These are phyloP conservation scores for Rosa rugosa DNA, from an alignment of 306 rosid species.

Conservation along the genomic window DNA sequence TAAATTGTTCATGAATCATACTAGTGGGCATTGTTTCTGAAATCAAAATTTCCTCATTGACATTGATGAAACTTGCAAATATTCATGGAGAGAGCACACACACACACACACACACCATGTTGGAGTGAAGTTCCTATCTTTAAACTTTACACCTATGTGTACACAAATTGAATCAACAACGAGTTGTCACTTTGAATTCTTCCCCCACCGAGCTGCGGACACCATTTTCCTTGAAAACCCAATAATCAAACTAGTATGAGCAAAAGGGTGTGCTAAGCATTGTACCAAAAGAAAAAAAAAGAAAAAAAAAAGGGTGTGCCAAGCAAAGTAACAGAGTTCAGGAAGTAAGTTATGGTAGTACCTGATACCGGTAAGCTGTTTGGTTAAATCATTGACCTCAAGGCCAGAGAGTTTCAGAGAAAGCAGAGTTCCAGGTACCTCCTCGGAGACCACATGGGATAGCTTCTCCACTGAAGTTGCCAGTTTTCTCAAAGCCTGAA, in stretches of 20 bases:
- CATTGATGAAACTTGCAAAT: neutral
- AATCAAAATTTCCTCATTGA: neutral
- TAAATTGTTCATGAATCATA: no score
- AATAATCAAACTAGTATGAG: neutral
- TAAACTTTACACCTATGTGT: neutral
- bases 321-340: conserved; percentile 13
- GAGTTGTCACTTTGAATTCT: conserved; percentile 2
- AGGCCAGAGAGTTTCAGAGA: conserved; percentile 57
- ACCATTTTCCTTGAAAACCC: no score
- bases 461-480: conserved; percentile 43
- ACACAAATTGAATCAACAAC: neutral
- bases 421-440: conserved; percentile 48
- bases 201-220: neutral
- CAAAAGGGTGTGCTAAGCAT: neutral
- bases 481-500: conserved; percentile 53
- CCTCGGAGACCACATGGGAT: conserved; percentile 43
- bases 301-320: neutral
- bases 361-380: conserved; percentile 48
- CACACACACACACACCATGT: no score
- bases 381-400: conserved; percentile 53
- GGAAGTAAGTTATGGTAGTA: neutral
- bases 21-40: neutral
- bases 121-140: neutral
- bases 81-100: neutral
- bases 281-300: neutral